Evolutionary conservation across 352 stramenopile species (phyloP).

Genomic region (Pythium brassicae): DNA sequence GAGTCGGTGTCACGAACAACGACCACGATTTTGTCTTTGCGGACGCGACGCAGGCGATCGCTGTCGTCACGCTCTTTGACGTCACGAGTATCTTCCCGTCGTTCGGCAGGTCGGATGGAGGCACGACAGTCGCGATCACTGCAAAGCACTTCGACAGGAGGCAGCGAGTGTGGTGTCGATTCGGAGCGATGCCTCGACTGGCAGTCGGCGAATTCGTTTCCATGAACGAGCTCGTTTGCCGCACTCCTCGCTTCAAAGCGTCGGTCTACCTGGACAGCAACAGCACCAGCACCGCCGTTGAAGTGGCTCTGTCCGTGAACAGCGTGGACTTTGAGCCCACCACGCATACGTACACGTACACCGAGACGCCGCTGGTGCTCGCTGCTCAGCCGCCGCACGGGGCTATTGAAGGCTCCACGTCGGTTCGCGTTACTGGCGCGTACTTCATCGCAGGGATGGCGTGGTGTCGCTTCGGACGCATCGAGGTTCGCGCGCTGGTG

Average conservation of each 20-base stretch:
- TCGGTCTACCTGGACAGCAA: background rate
- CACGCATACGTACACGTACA: slow-evolving; percentile 47
- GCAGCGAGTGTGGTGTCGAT: slow-evolving; percentile 54
- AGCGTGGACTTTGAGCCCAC: slow-evolving; percentile 59
- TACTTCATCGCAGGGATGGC: slow-evolving; percentile 25
- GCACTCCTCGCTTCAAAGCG: slow-evolving; percentile 21
- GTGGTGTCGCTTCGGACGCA: slow-evolving; percentile 52
- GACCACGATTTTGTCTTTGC: slow-evolving; percentile 30
- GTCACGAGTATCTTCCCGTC: slow-evolving; percentile 40
- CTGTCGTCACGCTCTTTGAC: slow-evolving; percentile 37
- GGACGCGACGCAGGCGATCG: slow-evolving; percentile 8
- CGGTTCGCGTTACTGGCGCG: slow-evolving; percentile 40
- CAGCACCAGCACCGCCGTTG: slow-evolving; percentile 6
- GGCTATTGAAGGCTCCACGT: slow-evolving; percentile 43
- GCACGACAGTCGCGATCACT: slow-evolving; percentile 46
- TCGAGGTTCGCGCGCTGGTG: slow-evolving; percentile 31
- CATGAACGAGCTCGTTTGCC: slow-evolving; percentile 29
- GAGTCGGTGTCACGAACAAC: slow-evolving; percentile 50
- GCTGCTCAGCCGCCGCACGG: slow-evolving; percentile 45
- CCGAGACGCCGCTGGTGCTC: slow-evolving; percentile 28
- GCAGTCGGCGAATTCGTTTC: slow-evolving; percentile 22
- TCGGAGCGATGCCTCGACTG: slow-evolving; percentile 34
- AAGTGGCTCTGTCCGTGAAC: slow-evolving; percentile 65
- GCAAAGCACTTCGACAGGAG: slow-evolving; percentile 44
- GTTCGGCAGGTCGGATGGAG: slow-evolving; percentile 35